phyloP scores from a whole-genome alignment of 768 basidiomycete genomes.

The Collybia sordida region DNA sequence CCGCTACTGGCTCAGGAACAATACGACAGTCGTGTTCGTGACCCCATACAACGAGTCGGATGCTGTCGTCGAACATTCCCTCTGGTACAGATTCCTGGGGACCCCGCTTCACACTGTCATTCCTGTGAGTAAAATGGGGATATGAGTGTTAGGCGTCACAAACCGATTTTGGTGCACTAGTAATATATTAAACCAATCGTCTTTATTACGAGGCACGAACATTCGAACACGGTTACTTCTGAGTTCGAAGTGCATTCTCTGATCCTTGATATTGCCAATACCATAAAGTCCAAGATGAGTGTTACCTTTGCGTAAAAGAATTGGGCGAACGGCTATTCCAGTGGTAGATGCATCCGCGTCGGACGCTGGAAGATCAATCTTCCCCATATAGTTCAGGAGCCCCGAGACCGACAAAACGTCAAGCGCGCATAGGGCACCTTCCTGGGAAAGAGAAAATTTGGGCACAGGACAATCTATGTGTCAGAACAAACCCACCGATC shows the following conservation, averaged over 20 bases:
- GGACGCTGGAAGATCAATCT: constrained; percentile 81
- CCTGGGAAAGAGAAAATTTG: constrained; percentile 40
- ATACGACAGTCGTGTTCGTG: constrained; percentile 99
- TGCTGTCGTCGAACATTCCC: constrained; percentile 93
- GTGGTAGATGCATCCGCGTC: constrained; percentile 63
- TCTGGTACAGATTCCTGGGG: constrained; percentile 95
- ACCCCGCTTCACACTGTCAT: constrained; percentile 83
- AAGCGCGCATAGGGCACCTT: constrained; percentile 93
- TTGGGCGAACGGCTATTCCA: constrained; percentile 86
- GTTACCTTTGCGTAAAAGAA: constrained; percentile 87
- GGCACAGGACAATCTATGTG: background rate
- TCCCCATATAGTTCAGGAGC: constrained; percentile 97
- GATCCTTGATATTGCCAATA: constrained; percentile 95
- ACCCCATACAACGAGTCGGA: constrained; percentile 95
- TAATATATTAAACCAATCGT: constrained; percentile 94
- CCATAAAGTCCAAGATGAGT: constrained; percentile 92
- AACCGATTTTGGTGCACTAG: constrained; percentile 96
- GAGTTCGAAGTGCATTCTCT: constrained; percentile 95
- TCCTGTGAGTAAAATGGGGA: background rate
- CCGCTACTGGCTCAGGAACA: constrained; percentile 85
- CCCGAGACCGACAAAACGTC: constrained; percentile 94
- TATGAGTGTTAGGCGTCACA: constrained; percentile 15
- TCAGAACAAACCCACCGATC: constrained; percentile 58
- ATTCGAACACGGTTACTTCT: constrained; percentile 92
- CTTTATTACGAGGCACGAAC: constrained; percentile 92